Conservation (phyloP, 768 basidiomycete species). For the Auricularia sp. region DNA sequence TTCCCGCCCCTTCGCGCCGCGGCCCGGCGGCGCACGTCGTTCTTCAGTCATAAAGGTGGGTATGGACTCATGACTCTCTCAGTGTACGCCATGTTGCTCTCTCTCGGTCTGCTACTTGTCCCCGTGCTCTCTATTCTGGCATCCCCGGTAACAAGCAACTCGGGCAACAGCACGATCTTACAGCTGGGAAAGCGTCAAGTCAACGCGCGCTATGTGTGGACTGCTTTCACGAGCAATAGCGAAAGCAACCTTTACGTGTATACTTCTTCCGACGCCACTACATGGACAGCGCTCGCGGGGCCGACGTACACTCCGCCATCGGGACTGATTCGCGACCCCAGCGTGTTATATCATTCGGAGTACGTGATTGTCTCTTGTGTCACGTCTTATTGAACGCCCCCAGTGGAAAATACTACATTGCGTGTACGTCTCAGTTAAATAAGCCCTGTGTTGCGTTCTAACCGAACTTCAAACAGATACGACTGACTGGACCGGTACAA, state of each 20-base stretch:
- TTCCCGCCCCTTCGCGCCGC: neutral
- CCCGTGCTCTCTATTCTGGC: neutral
- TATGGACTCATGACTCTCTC: neutral
- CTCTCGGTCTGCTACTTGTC: neutral
- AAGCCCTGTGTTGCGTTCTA: neutral
- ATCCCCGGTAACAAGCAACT: neutral
- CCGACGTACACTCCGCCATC: neutral
- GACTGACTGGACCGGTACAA: neutral
- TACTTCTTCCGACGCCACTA: neutral
- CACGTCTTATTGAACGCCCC: neutral
- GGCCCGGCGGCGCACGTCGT: neutral
- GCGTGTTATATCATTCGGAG: neutral
- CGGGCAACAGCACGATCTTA: neutral
- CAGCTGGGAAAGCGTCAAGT: neutral
- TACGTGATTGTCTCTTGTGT: neutral
- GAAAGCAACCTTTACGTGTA: constrained; percentile 1
- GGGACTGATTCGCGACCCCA: neutral
- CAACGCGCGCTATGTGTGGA: neutral
- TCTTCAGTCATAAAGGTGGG: neutral
- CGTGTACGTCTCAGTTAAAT: neutral
- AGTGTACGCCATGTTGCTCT: neutral
- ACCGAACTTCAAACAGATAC: neutral
- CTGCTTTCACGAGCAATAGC: neutral
- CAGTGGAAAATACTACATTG: constrained; percentile 1
- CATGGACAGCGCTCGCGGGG: neutral